Evolutionary conservation across 2,329 filamentous ascomycete species (phyloP), one percentile per base, ranked within the genome.

Genomic region (Diplocarpon rosae): DNA sequence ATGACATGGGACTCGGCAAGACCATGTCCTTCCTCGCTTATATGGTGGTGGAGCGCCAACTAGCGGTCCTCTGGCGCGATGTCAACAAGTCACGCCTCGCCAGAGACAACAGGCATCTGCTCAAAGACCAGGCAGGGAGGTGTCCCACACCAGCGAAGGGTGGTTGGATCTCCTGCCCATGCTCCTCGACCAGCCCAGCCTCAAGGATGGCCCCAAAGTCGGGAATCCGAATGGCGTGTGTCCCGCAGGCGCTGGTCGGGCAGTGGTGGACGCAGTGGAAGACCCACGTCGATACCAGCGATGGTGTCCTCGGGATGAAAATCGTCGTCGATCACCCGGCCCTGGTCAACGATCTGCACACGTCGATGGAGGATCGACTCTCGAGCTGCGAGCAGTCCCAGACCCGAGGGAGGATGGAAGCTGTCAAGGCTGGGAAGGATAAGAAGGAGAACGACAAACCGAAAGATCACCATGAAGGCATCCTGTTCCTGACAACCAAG

Each of bases 1-100:
- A 77, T 52, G 72, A 75, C 39, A 76, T 75, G 72, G 73, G 73
- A 0, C 68, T 76, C 63, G 73, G 73, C 0, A 77, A 77, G 48
- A 67, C 72, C 0, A 54, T 75, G 2, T 68, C 67, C 0, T 65
- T 69, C 2, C 56, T 76, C 2, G 65, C 69, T 0, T 58, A 72
- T 0, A 62, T 73, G 12, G 48, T 54, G 9, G 52, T 52, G 5
- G 53, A 56, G 33, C 42, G 52, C 5, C 53, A 56, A 41, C 46
- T 56, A 1, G 38, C 30, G 4, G 39, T 41, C n/a, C 42, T 56
- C 1, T 50, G 46, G 42, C 24, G 41, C 7, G 38, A 45, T 8
- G 44, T 56, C 4, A 28, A 34, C 2, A 34, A 43, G 4, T 45
- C 47, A 10, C 35, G 47, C 5, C 7, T 11, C 27, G 1, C 4